Evolutionary conservation across 2,329 filamentous ascomycete genomes (phyloP).

Genomic region (Bisporella sp.): DNA sequence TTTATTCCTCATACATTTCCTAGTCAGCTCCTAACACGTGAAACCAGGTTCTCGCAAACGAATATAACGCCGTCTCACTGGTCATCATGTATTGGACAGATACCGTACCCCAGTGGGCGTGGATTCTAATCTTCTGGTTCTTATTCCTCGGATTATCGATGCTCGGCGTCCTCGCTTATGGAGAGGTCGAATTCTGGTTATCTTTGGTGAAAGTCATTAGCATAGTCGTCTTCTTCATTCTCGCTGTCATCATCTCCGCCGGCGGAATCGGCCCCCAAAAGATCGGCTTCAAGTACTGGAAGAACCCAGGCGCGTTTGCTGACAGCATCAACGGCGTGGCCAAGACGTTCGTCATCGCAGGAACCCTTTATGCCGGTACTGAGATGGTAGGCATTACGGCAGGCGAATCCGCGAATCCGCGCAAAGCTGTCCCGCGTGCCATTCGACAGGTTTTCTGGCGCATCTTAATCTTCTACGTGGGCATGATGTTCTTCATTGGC

Average conservation of each 20-base stretch:
- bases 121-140: slow-evolving; percentile 65
- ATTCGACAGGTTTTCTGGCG: slow-evolving; percentile 55
- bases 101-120: slow-evolving; percentile 69
- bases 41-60: neutral
- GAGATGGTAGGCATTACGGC: slow-evolving; percentile 58
- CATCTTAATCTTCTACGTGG: slow-evolving; percentile 55
- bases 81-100: slow-evolving; percentile 74
- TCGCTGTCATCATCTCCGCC: slow-evolving; percentile 55
- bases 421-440: slow-evolving; percentile 60
- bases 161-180: slow-evolving; percentile 35
- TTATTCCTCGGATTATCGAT: slow-evolving; percentile 59
- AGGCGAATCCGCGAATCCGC: slow-evolving; percentile 57
- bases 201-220: slow-evolving; percentile 23
- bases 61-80: slow-evolving; percentile 32
- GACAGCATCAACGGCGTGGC: slow-evolving; percentile 38
- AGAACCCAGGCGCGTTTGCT: slow-evolving; percentile 33
- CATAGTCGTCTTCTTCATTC: slow-evolving; percentile 13
- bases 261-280: slow-evolving; percentile 55
- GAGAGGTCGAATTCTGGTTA: slow-evolving; percentile 49
- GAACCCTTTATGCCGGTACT: slow-evolving; percentile 55
- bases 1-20: slow-evolving; percentile 68
- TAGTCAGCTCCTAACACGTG: neutral
- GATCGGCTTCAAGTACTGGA: slow-evolving; percentile 44
- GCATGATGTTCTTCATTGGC: slow-evolving; percentile 55
- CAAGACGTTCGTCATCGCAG: slow-evolving; percentile 41